Percentiles rank a stretch among this genome's conserved stretches.
phyloP scores from a whole-genome alignment of 139 green algal genomes.

The Gonium pectorale region DNA sequence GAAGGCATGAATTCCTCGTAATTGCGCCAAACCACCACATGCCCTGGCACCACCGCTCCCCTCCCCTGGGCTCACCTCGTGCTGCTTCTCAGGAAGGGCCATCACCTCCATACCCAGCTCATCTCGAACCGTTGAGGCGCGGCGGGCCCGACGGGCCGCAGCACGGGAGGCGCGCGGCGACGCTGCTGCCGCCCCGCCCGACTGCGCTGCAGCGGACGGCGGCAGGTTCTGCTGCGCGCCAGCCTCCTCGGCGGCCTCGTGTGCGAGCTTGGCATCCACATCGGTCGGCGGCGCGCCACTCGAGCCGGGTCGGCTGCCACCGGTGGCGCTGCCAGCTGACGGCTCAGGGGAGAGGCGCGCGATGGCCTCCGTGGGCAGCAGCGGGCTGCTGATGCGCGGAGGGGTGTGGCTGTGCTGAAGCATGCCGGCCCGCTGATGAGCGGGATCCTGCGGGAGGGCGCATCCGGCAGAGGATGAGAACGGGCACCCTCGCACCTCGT shows the following conservation, averaged over 20 bases:
- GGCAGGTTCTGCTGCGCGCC: constrained; percentile 38
- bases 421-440: background rate
- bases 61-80: too few relatives aligned
- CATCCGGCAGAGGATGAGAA: too few relatives aligned
- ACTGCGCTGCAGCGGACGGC: too few relatives aligned
- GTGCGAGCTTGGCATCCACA: background rate
- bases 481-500: too few relatives aligned
- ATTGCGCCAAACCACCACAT: too few relatives aligned
- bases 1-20: too few relatives aligned
- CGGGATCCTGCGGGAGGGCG: background rate
- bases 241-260: constrained; percentile 22
- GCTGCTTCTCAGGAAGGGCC: background rate
- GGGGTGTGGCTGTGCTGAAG: background rate
- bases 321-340: background rate
- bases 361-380: constrained; percentile 31
- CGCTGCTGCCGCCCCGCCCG: too few relatives aligned
- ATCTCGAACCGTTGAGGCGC: background rate
- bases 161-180: too few relatives aligned
- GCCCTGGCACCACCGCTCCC: too few relatives aligned
- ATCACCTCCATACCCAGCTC: constrained; percentile 17
- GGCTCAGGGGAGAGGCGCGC: constrained; percentile 20
- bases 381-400: constrained; percentile 1
- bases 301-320: constrained; percentile 23
- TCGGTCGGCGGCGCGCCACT: background rate
- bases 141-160: too few relatives aligned